Conservation (phyloP, 2,329 filamentous ascomycete genomes). For the Rutstroemia sp. region DNA sequence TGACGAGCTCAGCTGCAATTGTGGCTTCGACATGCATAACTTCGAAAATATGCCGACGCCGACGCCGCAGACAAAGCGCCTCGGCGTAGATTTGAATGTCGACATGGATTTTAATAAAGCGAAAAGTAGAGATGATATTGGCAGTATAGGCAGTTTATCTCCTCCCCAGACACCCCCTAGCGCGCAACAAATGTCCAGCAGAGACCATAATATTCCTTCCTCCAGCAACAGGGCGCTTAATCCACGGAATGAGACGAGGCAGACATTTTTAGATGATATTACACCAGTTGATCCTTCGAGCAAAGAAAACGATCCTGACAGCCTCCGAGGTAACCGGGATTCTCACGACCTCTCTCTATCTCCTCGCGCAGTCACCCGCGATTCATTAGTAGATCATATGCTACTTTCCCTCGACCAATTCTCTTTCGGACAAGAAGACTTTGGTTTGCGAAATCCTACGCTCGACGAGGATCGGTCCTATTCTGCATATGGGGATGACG, state of each 20-base stretch:
- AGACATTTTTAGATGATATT: conserved; percentile 30
- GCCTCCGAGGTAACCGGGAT: conserved; percentile 18
- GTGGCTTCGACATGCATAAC: conserved; percentile 23
- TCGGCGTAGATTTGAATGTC: conserved; percentile 24
- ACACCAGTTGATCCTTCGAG: conserved; percentile 27
- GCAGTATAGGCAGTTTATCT: conserved; percentile 17
- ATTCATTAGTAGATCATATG: conserved; percentile 94
- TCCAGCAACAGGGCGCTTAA: conserved; percentile 25
- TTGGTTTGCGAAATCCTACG: conserved; percentile 21
- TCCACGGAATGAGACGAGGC: conserved; percentile 17
- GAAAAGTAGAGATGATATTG: not conserved
- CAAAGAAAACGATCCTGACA: conserved; percentile 20
- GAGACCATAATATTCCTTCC: conserved; percentile 16
- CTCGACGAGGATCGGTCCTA: conserved; percentile 26
- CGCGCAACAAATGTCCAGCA: conserved; percentile 17
- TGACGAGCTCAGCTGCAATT: conserved; percentile 12
- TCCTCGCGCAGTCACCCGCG: conserved; percentile 68
- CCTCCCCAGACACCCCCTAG: conserved; percentile 19
- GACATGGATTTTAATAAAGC: conserved; percentile 12
- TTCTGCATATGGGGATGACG: conserved; percentile 25
- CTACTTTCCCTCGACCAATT: conserved; percentile 86
- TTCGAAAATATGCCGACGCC: conserved; percentile 20
- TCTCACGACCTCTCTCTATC: conserved; percentile 77
- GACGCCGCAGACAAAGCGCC: conserved; percentile 22
- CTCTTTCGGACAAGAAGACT: conserved; percentile 42